Base-by-base conservation (phyloP, 441 rosid genomes). In the Populus hybrid region DNA sequence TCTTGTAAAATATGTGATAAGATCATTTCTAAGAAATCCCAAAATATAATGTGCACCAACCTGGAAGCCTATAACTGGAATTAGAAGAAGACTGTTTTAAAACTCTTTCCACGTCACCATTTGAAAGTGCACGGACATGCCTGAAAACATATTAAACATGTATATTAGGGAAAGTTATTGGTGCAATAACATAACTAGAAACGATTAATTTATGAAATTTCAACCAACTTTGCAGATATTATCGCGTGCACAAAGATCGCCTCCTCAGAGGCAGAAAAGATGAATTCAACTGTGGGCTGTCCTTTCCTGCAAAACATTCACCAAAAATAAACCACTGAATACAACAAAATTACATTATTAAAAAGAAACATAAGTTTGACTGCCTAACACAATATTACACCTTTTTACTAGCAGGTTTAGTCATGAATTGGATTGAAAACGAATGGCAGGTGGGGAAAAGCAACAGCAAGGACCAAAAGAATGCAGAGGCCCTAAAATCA, bases 191-290 rank as follows among this genome's bases (percentile, higher is more conserved):
- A 40, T 46, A 71, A 35, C 40, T 64, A 59, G 46, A 68, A 76
- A 80, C 69, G 67, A 73, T 18, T 10, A 30, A 30, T 3, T 30
- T 30, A 67, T 61, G 57, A 78, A 75, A 73, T 53, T 86, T 81
- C 78, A 89, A 89, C 99, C 65, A 72, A 94, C 99, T 93, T 97
- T 83, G 99, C 95, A 57, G 97, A 92, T 80, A 94, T 84, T 78
- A 93, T 82, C 75, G 83, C 97, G 88, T 94, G 99, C 76, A 92
- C 95, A 86, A 90, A 93, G 77, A 97, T 88, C 20, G 99, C 93
- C 88, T 97, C 99, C 81, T 92, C 96, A n/a, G 97, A 91, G 53
- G 99, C 98, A 86, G 99, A 89, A 88, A 97, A 97, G 81, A 94
- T 84, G 87, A 97, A 93, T 87, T 97, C 99, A 78, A 92, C 81